Conservation (phyloP, 306 rosid species). For the Medicago arabica region DNA sequence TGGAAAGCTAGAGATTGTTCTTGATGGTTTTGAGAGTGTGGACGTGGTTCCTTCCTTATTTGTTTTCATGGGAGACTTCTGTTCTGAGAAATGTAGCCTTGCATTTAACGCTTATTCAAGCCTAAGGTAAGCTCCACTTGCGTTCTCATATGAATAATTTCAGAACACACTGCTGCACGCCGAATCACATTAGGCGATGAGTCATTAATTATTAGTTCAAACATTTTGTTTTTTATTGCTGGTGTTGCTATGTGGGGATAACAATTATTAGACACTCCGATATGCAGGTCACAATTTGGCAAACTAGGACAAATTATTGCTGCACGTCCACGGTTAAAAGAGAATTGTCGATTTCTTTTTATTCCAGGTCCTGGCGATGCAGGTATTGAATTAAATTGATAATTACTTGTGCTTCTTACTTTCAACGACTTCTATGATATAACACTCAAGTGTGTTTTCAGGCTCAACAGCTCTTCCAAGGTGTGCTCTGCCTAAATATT, state of each 20-base stretch:
- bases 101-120: slow-evolving; percentile 71
- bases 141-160: slow-evolving; percentile 16
- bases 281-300: slow-evolving; percentile 79
- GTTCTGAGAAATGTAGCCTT: slow-evolving; percentile 85
- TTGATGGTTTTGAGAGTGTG: slow-evolving; percentile 78
- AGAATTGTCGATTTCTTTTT: slow-evolving; percentile 79
- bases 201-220: not conserved
- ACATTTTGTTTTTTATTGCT: slow-evolving; percentile 22
- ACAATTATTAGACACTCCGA: slow-evolving; percentile 33
- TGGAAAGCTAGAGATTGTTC: slow-evolving; percentile 72
- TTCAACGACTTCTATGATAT: slow-evolving; percentile 23
- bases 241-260: not conserved
- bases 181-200: slow-evolving; percentile 13
- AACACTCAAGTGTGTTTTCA: slow-evolving; percentile 40
- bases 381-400: slow-evolving; percentile 57
- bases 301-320: slow-evolving; percentile 82
- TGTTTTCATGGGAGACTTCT: slow-evolving; percentile 97
- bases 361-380: slow-evolving; percentile 97
- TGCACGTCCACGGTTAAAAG: slow-evolving; percentile 68
- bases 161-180: slow-evolving; percentile 15
- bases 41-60: slow-evolving; percentile 87
- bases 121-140: slow-evolving; percentile 66
- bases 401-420: slow-evolving; percentile 10
- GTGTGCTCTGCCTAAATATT: slow-evolving; percentile 78
- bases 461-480: slow-evolving; percentile 85